Evolutionary conservation across 116 monocot species (phyloP), one percentile per base, ranked within the genome.

Genomic region (Zostera marina): DNA sequence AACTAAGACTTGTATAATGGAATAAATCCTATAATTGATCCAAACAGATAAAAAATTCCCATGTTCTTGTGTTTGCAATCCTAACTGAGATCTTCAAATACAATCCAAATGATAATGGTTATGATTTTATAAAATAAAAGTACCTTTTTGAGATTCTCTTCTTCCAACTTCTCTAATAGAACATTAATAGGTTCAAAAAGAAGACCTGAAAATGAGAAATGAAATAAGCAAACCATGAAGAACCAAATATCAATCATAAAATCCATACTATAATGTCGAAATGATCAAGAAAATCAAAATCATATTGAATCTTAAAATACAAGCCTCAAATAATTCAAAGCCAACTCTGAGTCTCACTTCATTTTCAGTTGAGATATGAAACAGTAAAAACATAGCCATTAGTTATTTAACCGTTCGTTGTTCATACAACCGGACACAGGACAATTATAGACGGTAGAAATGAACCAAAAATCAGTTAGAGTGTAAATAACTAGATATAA

Each of bases 121-220:
- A 38, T 24, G 26, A 55, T n/a, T 55, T 11, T 55, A 32, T 55
- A 32, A 26, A 14, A 38, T 10, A 32, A 26, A 14, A 22, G 11
- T 74, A 88, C 87, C 82, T 79, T 82, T 46, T 42, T 20, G 3
- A 82, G 62, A 17, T 73, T 65, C 12, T 77, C 68, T 26, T 79
- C 59, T 46, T 88, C 87, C 26, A 70, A 17, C 59, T 45, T 78
- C 44, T 67, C 52, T 55, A 64, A 67, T 41, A 88, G 58, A 43
- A 62, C 61, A 66, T 60, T 51, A 16, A 82, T 72, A 22, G 79
- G 65, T 66, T 82, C 82, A 3, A 54, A 63, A 52, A 87, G 79
- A 49, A 87, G 79, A 32, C 76, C 82, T 87, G 72, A 57, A 68
- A 20, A 56, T 49, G 51, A 63, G 22, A 42, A 52, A 16, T 2